Base-by-base conservation (phyloP, 129 eudicot species). In the carrot (Daucus carota) region DNA sequence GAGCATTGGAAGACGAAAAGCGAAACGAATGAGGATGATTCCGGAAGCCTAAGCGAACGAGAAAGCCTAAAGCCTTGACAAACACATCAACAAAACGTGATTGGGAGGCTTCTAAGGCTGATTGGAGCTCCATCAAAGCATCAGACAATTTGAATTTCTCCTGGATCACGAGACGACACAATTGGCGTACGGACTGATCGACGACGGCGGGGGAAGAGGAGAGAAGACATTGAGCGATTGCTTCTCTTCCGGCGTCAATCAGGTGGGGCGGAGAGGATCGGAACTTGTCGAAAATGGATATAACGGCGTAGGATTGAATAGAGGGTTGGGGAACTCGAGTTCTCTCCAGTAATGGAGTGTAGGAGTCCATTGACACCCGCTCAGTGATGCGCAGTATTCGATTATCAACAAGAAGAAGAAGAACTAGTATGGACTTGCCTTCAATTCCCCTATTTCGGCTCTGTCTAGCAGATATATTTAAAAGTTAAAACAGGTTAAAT, bases 321-420 rank as follows among this genome's bases (percentile, higher is more conserved):
- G 99, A 91, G 20, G 96, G 96, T 73, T 94, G 99, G 11, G 99
- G 97, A 16, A 88, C 57, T 2, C 90, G 83, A 20, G 89, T 94
- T 73, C 83, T 80, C 73, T 86, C 90, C 14, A 89, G 86, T 1
- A 89, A 74, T 4, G 84, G 73, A 62, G 83, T 2, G 81, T 80
- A 89, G 0, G 87, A 65, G 13, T 89, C 99, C 99, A 94, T 88
- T 66, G 70, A n/a, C n/a, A n/a, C n/a, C n/a, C n/a, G n/a, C n/a
- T n/a, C n/a, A n/a, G n/a, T n/a, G n/a, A n/a, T n/a, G n/a, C n/a
- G n/a, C n/a, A n/a, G n/a, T n/a, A n/a, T n/a, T n/a, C n/a, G n/a
- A n/a, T n/a, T n/a, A n/a, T n/a, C n/a, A n/a, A n/a, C n/a, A n/a
- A n/a, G n/a, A n/a, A n/a, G n/a, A n/a, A n/a, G n/a, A n/a, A n/a